phyloP scores from a whole-genome alignment of 805 yeast species.

The Metschnikowia orientalis region DNA sequence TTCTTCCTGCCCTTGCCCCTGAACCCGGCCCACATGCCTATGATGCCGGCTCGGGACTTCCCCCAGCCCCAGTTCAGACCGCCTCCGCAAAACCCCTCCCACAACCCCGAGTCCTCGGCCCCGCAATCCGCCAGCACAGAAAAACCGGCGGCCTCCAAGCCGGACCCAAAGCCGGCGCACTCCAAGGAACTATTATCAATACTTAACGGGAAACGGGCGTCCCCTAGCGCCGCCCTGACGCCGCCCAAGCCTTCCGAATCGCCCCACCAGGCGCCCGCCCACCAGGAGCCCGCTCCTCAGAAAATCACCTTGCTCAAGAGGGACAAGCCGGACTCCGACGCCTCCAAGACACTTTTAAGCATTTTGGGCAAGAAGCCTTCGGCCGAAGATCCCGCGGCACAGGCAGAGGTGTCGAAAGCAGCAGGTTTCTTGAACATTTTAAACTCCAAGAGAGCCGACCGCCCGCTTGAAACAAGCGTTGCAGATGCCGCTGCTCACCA shows the following conservation, averaged over 20 bases:
- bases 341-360: conserved; percentile 15
- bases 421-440: conserved; percentile 18
- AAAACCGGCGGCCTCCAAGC: too few relatives aligned
- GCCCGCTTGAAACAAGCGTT: too few relatives aligned
- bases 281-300: conserved; percentile 5
- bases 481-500: too few relatives aligned
- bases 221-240: background rate
- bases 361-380: conserved; percentile 15
- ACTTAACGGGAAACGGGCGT: conserved; percentile 8
- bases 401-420: conserved; percentile 1
- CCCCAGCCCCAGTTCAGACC: conserved; percentile 2
- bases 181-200: conserved; percentile 10
- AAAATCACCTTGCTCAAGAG: conserved; percentile 17
- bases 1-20: conserved; percentile 11
- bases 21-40: conserved; percentile 9
- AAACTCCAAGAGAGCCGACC: conserved; percentile 9
- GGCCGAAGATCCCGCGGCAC: conserved; percentile 3
- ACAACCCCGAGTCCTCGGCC: too few relatives aligned
- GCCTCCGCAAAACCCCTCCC: background rate
- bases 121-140: too few relatives aligned
- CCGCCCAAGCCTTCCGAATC: background rate
- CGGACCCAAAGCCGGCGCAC: conserved; percentile 1
- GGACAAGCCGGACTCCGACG: conserved; percentile 10
- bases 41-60: conserved; percentile 15
- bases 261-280: background rate